Evolutionary conservation across 2,329 filamentous ascomycete species (phyloP).

Genomic region (Penicillium sp.): DNA sequence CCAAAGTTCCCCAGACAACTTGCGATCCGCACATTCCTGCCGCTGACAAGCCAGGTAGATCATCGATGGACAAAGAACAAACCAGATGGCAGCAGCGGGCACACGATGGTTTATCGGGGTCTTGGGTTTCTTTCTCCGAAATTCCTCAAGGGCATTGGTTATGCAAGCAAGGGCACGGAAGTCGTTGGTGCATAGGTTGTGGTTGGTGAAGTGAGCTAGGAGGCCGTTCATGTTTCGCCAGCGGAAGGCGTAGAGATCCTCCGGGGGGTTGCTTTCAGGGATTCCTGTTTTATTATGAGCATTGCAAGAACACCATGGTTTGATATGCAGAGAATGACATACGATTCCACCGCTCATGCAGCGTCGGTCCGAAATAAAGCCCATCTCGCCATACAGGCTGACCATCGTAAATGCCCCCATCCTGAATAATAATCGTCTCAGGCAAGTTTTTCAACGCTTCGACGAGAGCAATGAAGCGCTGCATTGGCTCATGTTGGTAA

Average conservation of each 20-base stretch:
- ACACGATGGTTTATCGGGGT: conserved; percentile 2
- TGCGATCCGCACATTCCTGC: not conserved
- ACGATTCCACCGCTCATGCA: not conserved
- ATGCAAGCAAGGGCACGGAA: not conserved
- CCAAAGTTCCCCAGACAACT: not conserved
- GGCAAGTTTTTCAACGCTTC: not conserved
- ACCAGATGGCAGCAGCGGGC: conserved; percentile 1
- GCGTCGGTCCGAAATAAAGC: not conserved
- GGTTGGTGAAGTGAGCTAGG: conserved; percentile 1
- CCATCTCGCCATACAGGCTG: not conserved
- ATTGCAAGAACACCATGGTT: not conserved
- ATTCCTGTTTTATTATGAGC: conserved; percentile 1
- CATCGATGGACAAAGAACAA: not conserved
- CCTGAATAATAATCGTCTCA: not conserved
- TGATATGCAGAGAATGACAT: not conserved
- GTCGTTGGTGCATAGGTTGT: not conserved
- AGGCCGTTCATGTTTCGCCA: not conserved
- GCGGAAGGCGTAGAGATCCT: not conserved
- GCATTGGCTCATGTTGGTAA: conserved; percentile 1
- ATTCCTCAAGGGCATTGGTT: not conserved
- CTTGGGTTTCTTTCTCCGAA: not conserved
- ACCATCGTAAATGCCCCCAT: not conserved
- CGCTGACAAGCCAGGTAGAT: not conserved
- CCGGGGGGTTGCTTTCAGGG: not conserved
- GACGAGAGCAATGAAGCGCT: not conserved